A percentile compares a stretch with the other conserved stretches of the same genome.
These are phyloP conservation scores for Ceratobasidium papillatum DNA, from an alignment of 1,284 basidiomycete species.

Conservation along the genomic window DNA sequence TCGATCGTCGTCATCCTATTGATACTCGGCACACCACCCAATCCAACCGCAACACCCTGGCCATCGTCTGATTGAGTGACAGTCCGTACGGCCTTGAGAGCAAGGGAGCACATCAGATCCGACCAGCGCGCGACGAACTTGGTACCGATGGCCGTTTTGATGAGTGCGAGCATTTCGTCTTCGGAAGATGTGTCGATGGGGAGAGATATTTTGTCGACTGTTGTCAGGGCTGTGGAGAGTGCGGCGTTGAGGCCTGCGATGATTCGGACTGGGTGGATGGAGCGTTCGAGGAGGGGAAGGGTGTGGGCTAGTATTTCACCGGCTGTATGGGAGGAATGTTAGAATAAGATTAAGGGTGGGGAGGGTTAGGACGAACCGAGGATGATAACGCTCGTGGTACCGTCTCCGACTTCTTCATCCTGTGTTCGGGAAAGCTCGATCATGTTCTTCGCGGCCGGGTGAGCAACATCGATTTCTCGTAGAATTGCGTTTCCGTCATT, in stretches of 20 bases:
- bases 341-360: neutral
- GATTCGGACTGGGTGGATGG: constrained; percentile 98
- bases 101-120: constrained; percentile 96
- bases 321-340: constrained; percentile 60
- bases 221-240: constrained; percentile 87
- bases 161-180: constrained; percentile 92
- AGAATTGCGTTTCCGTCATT: constrained; percentile 99
- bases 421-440: constrained; percentile 97
- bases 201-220: constrained; percentile 86
- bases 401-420: constrained; percentile 98
- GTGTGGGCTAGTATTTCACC: constrained; percentile 99
- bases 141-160: constrained; percentile 99
- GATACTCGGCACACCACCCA: constrained; percentile 24
- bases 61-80: constrained; percentile 66
- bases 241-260: constrained; percentile 98
- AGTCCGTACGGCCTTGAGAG: constrained; percentile 89
- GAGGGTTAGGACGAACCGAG: constrained; percentile 69
- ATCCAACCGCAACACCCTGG: constrained; percentile 60
- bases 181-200: constrained; percentile 91
- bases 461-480: constrained; percentile 97
- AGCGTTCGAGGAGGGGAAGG: constrained; percentile 89
- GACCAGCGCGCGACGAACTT: constrained; percentile 98
- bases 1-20: constrained; percentile 85
- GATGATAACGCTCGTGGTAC: constrained; percentile 97
- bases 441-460: constrained; percentile 99